Evolutionary conservation across 2,329 filamentous ascomycete species (phyloP), one percentile per base, ranked within the genome.

Genomic region (Aspergillus persii): DNA sequence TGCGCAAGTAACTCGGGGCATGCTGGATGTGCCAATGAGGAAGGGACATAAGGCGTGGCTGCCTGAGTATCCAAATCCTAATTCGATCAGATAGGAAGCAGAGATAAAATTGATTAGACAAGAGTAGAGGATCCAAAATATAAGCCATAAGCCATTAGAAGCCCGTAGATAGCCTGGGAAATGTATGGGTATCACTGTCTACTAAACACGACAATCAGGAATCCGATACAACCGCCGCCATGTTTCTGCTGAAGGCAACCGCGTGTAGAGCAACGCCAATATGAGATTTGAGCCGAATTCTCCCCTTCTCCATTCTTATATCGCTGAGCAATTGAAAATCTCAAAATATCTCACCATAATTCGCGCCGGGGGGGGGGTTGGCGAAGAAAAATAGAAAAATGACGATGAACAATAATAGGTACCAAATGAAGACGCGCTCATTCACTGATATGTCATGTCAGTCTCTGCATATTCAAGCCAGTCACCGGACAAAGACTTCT

Each of bases 381-480:
- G n/a, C 12, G 36, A 33, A 9, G 18, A 3, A 31, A 31, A n/a
- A 7, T 18, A 18, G 6, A 50, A 30, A 49, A 23, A 23, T 23
- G 29, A 29, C 44, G 15, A 30, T 12, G 36, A 9, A 53, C 44
- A 4, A 23, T 23, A 47, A 52, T 0, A 15, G 26, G 7, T 50
- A 49, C 23, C 18, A 39, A 36, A 12, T 6, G 39, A 53, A 39
- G 51, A 36, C 31, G 41, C 66, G 15, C 29, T 33, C 33, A 11
- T 55, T 58, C 57, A 72, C 63, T 74, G 71, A 54, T 73, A 70
- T 44, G 68, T 66, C 69, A 77, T 71, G 53, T 77, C 70, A 12
- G 76, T 74, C 62, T 79, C 76, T 12, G 76, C 76, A 58, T 74
- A 79, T 58, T 79, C 77, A 15, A 79, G 71, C 77, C 77, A 79